Percentiles rank a stretch among this genome's conserved stretches.
phyloP scores from a whole-genome alignment of 2,329 filamentous ascomycete genomes.

The Lasiodiplodia hormozganensis region DNA sequence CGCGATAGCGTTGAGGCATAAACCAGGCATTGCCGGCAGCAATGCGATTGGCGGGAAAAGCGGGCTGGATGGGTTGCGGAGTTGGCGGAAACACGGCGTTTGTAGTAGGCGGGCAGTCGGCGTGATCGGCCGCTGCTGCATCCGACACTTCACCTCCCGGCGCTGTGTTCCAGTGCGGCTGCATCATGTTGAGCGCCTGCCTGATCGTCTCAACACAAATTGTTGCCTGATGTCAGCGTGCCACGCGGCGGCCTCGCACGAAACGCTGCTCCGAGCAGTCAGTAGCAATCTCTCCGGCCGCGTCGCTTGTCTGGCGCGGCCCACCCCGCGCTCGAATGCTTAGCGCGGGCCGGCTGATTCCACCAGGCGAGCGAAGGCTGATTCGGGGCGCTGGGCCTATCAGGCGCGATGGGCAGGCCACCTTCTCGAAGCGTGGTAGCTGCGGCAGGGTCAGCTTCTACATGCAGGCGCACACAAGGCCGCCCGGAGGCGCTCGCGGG shows the following conservation, averaged over 20 bases:
- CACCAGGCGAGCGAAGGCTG: conserved; percentile 15
- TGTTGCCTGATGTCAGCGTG: conserved; percentile 19
- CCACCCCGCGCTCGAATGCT: conserved; percentile 4
- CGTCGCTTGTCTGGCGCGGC: conserved; percentile 6
- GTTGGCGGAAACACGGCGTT: not conserved
- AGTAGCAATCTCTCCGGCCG: conserved; percentile 4
- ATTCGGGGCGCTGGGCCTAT: conserved; percentile 11
- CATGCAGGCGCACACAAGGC: conserved; percentile 22
- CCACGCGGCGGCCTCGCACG: conserved; percentile 22
- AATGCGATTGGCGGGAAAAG: conserved; percentile 11
- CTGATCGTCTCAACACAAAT: not conserved
- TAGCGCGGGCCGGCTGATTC: conserved; percentile 15
- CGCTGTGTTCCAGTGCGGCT: not conserved
- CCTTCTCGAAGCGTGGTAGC: conserved; percentile 24
- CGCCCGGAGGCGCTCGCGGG: conserved; percentile 22
- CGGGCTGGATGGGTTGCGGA: not conserved
- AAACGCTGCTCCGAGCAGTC: not conserved
- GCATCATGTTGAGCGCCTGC: not conserved
- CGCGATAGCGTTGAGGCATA: conserved; percentile 3
- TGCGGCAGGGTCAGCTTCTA: conserved; percentile 4
- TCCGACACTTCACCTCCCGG: conserved; percentile 2
- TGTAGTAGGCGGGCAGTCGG: not conserved
- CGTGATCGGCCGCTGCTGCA: conserved; percentile 10
- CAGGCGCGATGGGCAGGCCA: conserved; percentile 17
- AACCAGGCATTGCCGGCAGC: not conserved